These are phyloP conservation scores for Hymenoscyphus infarciens DNA, from an alignment of 2,329 filamentous ascomycete genomes.

Conservation along the genomic window DNA sequence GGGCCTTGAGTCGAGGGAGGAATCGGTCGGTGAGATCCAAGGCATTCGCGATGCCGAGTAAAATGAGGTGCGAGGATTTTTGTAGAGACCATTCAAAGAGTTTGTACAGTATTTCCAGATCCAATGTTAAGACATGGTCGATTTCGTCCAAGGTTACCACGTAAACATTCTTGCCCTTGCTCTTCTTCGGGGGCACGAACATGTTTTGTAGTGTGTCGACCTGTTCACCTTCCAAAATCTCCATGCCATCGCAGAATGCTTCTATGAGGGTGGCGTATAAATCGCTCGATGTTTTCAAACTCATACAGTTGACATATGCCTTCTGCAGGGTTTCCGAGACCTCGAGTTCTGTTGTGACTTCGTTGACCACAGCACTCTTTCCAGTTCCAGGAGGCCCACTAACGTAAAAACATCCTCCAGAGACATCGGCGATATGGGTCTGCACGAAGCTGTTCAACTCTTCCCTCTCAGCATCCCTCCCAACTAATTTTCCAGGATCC, in stretches of 20 bases:
- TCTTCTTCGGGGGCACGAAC: slow-evolving; percentile 62
- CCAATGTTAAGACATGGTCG: slow-evolving; percentile 85
- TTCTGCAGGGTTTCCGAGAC: slow-evolving; percentile 54
- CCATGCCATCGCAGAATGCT: slow-evolving; percentile 57
- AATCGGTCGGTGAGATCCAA: slow-evolving; percentile 94
- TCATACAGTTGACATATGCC: slow-evolving; percentile 94
- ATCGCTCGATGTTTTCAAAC: slow-evolving; percentile 82
- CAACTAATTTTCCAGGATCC: slow-evolving; percentile 34
- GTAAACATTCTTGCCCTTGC: slow-evolving; percentile 55
- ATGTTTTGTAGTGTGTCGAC: slow-evolving; percentile 64
- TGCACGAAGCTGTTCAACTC: slow-evolving; percentile 69
- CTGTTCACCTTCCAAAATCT: slow-evolving; percentile 63
- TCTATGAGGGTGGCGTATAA: slow-evolving; percentile 77
- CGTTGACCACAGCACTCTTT: slow-evolving; percentile 89
- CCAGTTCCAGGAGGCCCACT: slow-evolving; percentile 94
- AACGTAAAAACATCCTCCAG: slow-evolving; percentile 84
- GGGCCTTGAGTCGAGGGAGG: slow-evolving; percentile 85
- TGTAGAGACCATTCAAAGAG: slow-evolving; percentile 97
- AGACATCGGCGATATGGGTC: slow-evolving; percentile 54
- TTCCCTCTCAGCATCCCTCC: slow-evolving; percentile 47
- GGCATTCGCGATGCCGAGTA: slow-evolving; percentile 94
- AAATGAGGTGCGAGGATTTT: slow-evolving; percentile 70
- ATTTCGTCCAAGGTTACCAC: slow-evolving; percentile 93
- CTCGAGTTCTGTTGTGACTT: slow-evolving; percentile 63
- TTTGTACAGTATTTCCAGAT: slow-evolving; percentile 83